Base-by-base conservation (phyloP, 2,329 filamentous ascomycete species). In the Stemphylium beticola region DNA sequence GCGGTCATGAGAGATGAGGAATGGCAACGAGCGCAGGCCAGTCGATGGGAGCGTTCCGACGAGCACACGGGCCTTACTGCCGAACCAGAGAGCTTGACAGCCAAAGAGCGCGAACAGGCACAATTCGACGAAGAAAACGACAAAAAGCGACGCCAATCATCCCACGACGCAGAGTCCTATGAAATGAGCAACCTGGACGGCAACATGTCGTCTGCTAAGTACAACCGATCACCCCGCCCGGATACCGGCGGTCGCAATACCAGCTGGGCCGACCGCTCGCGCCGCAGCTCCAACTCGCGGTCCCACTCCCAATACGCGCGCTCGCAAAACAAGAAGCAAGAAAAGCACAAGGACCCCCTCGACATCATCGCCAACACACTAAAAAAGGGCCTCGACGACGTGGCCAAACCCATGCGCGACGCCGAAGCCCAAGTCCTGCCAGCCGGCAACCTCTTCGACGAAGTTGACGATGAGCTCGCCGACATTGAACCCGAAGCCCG, bases 391-490 rank as follows among this genome's bases (percentile, higher is more conserved):
- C 58, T 74, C 29, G 58, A 72, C 48, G 70, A 72, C 18, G 62
- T 67, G 17, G 48, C 64, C 5, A 61, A 67, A 22, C 73, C 73
- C 18, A 67, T 75, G 18, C 71, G 68, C 46, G 71, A 74, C 53
- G 66, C 72, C 15, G 72, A 74, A 60, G 64, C 55, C 77, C 80
- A 60, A 74, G 85, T 45, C 75, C 78, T 80, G 8, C 89, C 93
- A 22, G 90, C 89, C 6, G 88, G 92, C 43, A 89, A 92, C 2
- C 82, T 98, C 2, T 99, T 93, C 74, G 88, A 91, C 18, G 90
- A 90, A 4, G 90, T 93, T 66, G 88, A 93, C 62, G 93, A 98
- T 69, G 93, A 96, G 79, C 88, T 99, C 60, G 93, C 97, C 74
- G 95, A 99, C 71, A 81, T 99, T 43, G 95, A 91, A 1, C 91